Percentiles rank a stretch among this genome's conserved stretches.
Evolutionary conservation across 1,284 basidiomycete genomes (phyloP).

Genomic region (Fomes fomentarius): DNA sequence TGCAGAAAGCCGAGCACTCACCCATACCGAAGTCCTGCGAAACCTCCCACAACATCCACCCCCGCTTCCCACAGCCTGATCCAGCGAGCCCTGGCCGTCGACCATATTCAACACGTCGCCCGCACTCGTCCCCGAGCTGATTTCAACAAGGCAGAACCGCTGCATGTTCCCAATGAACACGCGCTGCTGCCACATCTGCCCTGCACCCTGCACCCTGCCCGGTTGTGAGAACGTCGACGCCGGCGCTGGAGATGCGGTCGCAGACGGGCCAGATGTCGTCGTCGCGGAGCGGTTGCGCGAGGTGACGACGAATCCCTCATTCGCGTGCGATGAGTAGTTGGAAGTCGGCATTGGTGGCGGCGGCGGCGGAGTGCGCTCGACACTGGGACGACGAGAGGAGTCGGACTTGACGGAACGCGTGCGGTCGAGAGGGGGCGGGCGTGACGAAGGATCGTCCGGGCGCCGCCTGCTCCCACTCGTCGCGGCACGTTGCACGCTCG

Average conservation of each 20-base stretch:
- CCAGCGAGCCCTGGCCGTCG: slow-evolving; percentile 61
- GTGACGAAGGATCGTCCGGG: slow-evolving; percentile 1
- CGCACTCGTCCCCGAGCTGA: slow-evolving; percentile 62
- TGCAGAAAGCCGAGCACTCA: slow-evolving; percentile 39
- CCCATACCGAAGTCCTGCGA: slow-evolving; percentile 87
- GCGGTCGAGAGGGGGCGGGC: slow-evolving; percentile 24
- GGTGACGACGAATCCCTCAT: slow-evolving; percentile 6
- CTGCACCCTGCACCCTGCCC: slow-evolving; percentile 14
- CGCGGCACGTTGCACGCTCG: slow-evolving; percentile 21
- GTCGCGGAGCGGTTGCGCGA: slow-evolving; percentile 2
- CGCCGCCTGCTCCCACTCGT: slow-evolving; percentile 20
- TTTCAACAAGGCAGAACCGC: slow-evolving; percentile 70
- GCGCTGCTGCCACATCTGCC: slow-evolving; percentile 56
- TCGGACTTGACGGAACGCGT: slow-evolving; percentile 23
- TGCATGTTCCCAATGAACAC: slow-evolving; percentile 78
- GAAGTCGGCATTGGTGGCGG: background rate
- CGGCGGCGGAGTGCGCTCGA: slow-evolving; percentile 18
- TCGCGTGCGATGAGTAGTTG: slow-evolving; percentile 4
- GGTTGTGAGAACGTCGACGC: slow-evolving; percentile 26
- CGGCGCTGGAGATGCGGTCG: background rate
- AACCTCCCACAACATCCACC: slow-evolving; percentile 82
- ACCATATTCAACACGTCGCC: slow-evolving; percentile 67
- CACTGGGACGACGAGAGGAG: slow-evolving; percentile 30
- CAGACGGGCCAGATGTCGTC: background rate
- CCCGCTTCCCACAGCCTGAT: slow-evolving; percentile 57